Evolutionary conservation across 805 yeast genomes (phyloP), one percentile per base, ranked within the genome.

Genomic region (Jamesozyma rosinii): DNA sequence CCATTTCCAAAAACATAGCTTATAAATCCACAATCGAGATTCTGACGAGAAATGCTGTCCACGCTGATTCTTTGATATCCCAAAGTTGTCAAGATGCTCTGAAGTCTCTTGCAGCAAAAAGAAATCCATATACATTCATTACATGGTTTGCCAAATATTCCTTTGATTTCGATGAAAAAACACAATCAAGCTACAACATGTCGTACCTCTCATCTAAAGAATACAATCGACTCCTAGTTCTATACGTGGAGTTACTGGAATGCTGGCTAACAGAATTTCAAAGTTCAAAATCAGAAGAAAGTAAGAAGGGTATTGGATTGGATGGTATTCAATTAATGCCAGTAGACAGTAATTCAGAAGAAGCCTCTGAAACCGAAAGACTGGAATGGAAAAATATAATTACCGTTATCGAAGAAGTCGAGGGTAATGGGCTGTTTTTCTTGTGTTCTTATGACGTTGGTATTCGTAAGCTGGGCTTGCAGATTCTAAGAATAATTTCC

Each of bases 391-490:
- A 84, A 51, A 79, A 78, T 38, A 78, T 87, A 15, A 79, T 86
- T 48, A 83, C 95, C 0, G 82, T 84, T 0, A 81, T 92, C 38
- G 97, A 92, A 61, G 97, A 90, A 48, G 85, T 90, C 9, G 98
- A 92, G 63, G 97, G 98, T 0, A 86, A 89, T 57, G 99, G 96
- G 0, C 64, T 92, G 26, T 92, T 86, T 55, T 90, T 94, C 56
- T 67, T 92, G 19, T 85, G 95, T 54, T 85, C 95, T 1, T 94
- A 88, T 51, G 95, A 88, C 57, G 72, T 82, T 35, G 70, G 75
- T 20, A 74, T 86, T 11, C 70, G 99, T 42, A 79, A 77, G 46
- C 65, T 80, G 38, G 97, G 95, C 0, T 69, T 89, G 2, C 72
- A 81, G 5, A 80, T 94, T 8, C 63, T 92, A 45, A 73, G 79